phyloP scores from a whole-genome alignment of 805 yeast species.

The Pichia gijzeniarum region DNA sequence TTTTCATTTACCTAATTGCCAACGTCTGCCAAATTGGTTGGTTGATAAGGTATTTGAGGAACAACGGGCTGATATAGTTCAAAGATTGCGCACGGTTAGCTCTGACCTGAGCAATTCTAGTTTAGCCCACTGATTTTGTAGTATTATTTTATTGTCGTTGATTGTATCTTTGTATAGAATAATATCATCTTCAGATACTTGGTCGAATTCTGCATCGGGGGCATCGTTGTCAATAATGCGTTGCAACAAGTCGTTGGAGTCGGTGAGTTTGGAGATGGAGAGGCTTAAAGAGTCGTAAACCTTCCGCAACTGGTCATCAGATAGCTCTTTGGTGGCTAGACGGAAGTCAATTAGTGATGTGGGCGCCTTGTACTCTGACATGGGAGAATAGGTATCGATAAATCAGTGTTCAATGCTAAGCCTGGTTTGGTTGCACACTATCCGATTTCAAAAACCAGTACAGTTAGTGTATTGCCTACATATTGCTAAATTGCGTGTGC shows the following conservation, averaged over 20 bases:
- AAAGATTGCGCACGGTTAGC: neutral
- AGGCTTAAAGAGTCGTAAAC: conserved; percentile 31
- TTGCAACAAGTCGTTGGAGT: conserved; percentile 45
- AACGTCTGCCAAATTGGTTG: conserved; percentile 19
- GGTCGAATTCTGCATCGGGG: too few relatives aligned
- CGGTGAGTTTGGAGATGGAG: conserved; percentile 41
- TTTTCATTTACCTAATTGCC: conserved; percentile 12
- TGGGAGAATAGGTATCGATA: neutral
- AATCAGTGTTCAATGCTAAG: neutral
- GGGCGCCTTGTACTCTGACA: conserved; percentile 25
- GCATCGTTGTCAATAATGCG: conserved; percentile 37
- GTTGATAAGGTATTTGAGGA: conserved; percentile 21
- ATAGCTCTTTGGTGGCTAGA: conserved; percentile 29
- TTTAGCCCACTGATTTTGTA: conserved; percentile 43
- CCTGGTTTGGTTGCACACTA: too few relatives aligned
- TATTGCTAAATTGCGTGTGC: too few relatives aligned
- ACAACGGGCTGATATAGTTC: conserved; percentile 19
- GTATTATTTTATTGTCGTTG: conserved; percentile 49
- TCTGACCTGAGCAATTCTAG: conserved; percentile 23
- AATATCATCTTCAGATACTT: conserved; percentile 40
- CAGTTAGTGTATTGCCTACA: too few relatives aligned
- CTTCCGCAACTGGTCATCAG: conserved; percentile 37
- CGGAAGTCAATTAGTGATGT: conserved; percentile 26
- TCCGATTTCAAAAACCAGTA: too few relatives aligned
- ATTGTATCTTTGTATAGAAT: conserved; percentile 48